These are phyloP conservation scores for Arabidopsis suecica DNA, from an alignment of 345 rosid genomes.

Conservation along the genomic window DNA sequence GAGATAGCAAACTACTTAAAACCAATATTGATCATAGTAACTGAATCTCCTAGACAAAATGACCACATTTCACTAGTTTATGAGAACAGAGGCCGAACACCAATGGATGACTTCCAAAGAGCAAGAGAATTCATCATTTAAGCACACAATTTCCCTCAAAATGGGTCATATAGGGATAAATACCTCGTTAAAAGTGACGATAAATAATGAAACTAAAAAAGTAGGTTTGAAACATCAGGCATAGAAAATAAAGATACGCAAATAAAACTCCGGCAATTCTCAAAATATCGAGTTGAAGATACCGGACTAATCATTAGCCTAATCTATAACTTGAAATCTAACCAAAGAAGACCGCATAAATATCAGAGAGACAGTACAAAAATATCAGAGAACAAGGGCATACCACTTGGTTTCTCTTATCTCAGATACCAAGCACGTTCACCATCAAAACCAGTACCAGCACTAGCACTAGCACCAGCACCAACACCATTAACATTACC, in stretches of 20 bases:
- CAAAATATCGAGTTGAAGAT: slow-evolving; percentile 8
- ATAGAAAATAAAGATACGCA: slow-evolving; percentile 12
- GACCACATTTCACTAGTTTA: slow-evolving; percentile 1
- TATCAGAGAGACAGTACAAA: slow-evolving; percentile 9
- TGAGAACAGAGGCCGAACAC: slow-evolving; percentile 4
- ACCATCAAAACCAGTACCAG: slow-evolving; percentile 39
- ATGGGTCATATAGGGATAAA: slow-evolving; percentile 8
- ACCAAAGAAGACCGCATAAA: slow-evolving; percentile 20
- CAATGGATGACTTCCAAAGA: slow-evolving; percentile 1
- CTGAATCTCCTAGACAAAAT: neutral
- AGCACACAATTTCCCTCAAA: slow-evolving; percentile 25
- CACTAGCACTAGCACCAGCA: slow-evolving; percentile 33
- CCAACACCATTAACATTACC: slow-evolving; percentile 26
- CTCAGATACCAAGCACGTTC: slow-evolving; percentile 46
- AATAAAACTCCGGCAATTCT: slow-evolving; percentile 23
- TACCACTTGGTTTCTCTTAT: slow-evolving; percentile 36
- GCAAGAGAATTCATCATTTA: neutral
- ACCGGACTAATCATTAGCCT: slow-evolving; percentile 36
- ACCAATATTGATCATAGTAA: slow-evolving; percentile 1
- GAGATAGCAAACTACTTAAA: neutral
- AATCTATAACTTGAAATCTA: slow-evolving; percentile 33
- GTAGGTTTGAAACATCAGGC: slow-evolving; percentile 18
- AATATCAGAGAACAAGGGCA: slow-evolving; percentile 14
- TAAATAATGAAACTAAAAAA: neutral
- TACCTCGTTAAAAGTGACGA: slow-evolving; percentile 12